Evolutionary conservation across 371 early-diverging fungal genomes (phyloP).

Genomic region (Saksenaea oblongispora): DNA sequence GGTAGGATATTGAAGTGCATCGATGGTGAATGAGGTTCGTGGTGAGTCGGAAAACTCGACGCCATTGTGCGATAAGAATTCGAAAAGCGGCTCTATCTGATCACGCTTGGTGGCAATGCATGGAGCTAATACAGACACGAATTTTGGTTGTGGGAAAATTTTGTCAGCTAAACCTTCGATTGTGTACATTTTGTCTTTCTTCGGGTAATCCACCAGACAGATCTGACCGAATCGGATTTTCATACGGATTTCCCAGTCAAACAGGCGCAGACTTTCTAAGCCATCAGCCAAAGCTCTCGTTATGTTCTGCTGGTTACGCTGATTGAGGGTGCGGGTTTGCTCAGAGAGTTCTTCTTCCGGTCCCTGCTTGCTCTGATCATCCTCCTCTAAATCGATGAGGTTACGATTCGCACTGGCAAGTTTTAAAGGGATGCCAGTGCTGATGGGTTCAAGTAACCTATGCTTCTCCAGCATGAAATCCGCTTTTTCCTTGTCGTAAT

Average conservation of each 20-base stretch:
- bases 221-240: conserved; percentile 45
- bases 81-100: conserved; percentile 20
- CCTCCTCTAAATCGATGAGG: conserved; percentile 26
- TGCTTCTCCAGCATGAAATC: conserved; percentile 15
- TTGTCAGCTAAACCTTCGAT: conserved; percentile 14
- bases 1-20: conserved; percentile 19
- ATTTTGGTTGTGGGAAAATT: conserved; percentile 15
- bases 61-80: conserved; percentile 14
- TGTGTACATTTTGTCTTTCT: conserved; percentile 1
- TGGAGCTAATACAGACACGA: conserved; percentile 21
- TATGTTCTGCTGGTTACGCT: conserved; percentile 23
- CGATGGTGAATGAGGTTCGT: conserved; percentile 18
- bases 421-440: conserved; percentile 18
- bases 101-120: conserved; percentile 17
- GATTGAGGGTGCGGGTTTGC: conserved; percentile 10
- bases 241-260: conserved; percentile 43
- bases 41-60: conserved; percentile 18
- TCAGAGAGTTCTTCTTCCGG: conserved; percentile 13
- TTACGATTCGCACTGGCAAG: not conserved
- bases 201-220: conserved; percentile 18
- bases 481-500: conserved; percentile 9
- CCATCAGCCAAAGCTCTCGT: conserved; percentile 21
- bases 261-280: conserved; percentile 40
- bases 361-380: not conserved
- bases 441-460: conserved; percentile 26